A percentile compares a stretch with the other conserved stretches of the same genome.
phyloP scores from a whole-genome alignment of 139 green algal species.

The Chlamydomonas schloesseri region DNA sequence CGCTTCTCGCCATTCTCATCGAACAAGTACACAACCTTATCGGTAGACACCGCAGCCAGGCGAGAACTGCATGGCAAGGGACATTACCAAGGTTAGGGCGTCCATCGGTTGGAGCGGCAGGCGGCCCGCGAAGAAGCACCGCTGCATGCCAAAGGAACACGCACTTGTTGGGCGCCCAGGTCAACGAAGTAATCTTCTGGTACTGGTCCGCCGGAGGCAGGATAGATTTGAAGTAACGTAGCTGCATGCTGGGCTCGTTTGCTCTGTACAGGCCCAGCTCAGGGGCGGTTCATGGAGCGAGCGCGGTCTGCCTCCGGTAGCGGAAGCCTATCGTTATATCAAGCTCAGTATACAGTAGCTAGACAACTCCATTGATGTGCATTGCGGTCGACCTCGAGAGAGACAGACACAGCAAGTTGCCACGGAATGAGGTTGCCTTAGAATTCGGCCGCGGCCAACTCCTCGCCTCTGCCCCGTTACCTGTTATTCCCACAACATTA shows the following conservation, averaged over 20 bases:
- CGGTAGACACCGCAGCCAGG: constrained; percentile 79
- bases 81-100: neutral
- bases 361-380: too few relatives aligned
- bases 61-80: constrained; percentile 60
- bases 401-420: too few relatives aligned
- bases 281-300: too few relatives aligned
- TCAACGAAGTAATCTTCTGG: constrained; percentile 75
- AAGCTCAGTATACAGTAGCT: too few relatives aligned
- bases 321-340: too few relatives aligned
- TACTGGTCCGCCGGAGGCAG: constrained; percentile 65
- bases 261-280: too few relatives aligned
- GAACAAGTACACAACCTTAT: constrained; percentile 89
- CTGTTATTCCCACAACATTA: neutral
- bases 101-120: neutral
- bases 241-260: constrained; percentile 65
- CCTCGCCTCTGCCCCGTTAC: neutral
- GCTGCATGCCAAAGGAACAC: neutral
- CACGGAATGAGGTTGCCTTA: too few relatives aligned
- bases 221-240: constrained; percentile 73
- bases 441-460: too few relatives aligned
- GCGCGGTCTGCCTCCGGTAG: too few relatives aligned
- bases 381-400: too few relatives aligned
- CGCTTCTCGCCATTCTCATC: constrained; percentile 83
- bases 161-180: constrained; percentile 82
- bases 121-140: too few relatives aligned